A percentile compares a stretch with the other conserved stretches of the same genome.
phyloP scores from a whole-genome alignment of 208 protist genomes.

The Trypanosoma platydactyli region DNA sequence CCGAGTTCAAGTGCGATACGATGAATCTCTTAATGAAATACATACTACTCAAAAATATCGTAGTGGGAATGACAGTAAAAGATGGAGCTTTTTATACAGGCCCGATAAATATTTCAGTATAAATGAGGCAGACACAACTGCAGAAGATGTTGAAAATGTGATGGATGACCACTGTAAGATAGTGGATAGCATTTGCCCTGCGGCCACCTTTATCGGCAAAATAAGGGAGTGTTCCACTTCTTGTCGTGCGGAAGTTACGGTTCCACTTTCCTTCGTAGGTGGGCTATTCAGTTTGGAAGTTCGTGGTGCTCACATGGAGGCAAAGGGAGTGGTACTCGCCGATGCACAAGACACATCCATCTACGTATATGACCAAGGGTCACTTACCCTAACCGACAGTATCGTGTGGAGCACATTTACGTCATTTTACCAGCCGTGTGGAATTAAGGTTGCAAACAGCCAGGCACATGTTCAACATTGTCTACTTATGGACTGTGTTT shows the following conservation, averaged over 20 bases:
- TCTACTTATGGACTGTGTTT: constrained; percentile 48
- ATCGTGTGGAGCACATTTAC: constrained; percentile 40
- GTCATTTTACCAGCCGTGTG: constrained; percentile 37
- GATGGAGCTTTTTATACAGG: not conserved
- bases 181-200: no score
- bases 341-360: constrained; percentile 54
- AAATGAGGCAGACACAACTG: no score
- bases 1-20: not conserved
- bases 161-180: no score
- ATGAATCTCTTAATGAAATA: no score
- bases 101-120: no score
- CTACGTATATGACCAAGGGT: constrained; percentile 62
- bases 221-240: no score
- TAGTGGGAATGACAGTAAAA: not conserved
- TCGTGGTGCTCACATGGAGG: constrained; percentile 45
- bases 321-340: constrained; percentile 40
- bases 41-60: not conserved
- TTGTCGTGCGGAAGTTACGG: not conserved
- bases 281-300: constrained; percentile 70
- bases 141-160: no score
- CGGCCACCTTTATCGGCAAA: no score
- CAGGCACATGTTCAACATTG: constrained; percentile 38
- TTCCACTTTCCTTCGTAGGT: constrained; percentile 43
- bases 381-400: constrained; percentile 44
- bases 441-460: constrained; percentile 55